phyloP scores from a whole-genome alignment of 1,139 yeast genomes.

The Hyphopichia buzzinii region DNA sequence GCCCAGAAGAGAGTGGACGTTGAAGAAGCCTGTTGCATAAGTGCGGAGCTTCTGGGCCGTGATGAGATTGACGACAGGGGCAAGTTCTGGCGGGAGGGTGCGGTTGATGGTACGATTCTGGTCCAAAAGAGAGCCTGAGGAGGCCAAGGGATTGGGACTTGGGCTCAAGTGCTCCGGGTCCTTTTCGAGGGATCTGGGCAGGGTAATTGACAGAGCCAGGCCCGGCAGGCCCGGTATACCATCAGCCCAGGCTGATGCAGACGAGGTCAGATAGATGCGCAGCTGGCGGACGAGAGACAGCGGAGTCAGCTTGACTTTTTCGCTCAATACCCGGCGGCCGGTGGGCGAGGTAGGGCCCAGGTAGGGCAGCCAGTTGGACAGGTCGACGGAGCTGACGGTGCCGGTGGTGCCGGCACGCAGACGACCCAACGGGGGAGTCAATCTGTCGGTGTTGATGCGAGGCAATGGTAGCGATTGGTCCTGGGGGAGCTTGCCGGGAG shows the following conservation, averaged over 20 bases:
- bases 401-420: slow-evolving; percentile 3
- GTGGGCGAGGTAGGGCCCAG: slow-evolving; percentile 4
- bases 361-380: not conserved
- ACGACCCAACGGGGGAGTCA: not conserved
- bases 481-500: not conserved
- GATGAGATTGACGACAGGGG: slow-evolving; percentile 42
- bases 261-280: slow-evolving; percentile 28
- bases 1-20: slow-evolving; percentile 18
- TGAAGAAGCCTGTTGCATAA: slow-evolving; percentile 34
- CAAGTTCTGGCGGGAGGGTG: slow-evolving; percentile 35
- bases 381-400: slow-evolving; percentile 1
- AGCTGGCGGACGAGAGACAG: slow-evolving; percentile 40
- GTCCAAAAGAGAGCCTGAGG: slow-evolving; percentile 7
- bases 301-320: slow-evolving; percentile 34
- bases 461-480: slow-evolving; percentile 1
- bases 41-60: slow-evolving; percentile 42
- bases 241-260: slow-evolving; percentile 8
- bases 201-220: not conserved
- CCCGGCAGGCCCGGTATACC: not conserved
- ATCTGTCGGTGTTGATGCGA: not conserved
- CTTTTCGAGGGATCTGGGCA: not conserved
- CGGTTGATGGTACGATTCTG: slow-evolving; percentile 25
- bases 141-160: slow-evolving; percentile 5
- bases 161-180: not conserved
- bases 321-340: slow-evolving; percentile 22